Base-by-base conservation (phyloP, 108 stramenopile genomes). In the Conticribra weissflogii region DNA sequence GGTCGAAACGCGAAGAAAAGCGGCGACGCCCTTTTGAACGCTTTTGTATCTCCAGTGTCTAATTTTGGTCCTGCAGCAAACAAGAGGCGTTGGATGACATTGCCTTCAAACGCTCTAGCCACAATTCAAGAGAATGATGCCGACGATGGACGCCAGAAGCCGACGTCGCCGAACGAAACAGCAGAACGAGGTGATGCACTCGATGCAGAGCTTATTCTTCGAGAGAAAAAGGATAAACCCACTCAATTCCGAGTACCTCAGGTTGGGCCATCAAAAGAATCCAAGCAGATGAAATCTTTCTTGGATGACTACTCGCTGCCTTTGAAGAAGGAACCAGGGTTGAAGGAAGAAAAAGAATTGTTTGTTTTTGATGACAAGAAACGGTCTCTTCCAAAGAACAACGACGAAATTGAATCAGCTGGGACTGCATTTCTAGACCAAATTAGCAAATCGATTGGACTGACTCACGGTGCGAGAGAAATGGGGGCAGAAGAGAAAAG, bases 161-260 rank as follows among this genome's bases (percentile, higher is more conserved):
- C 33, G 21, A 47, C 33, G 27, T 27, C 28, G 15, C 27, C 9
- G 32, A 41, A 24, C 24, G 23, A 34, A 3, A 29, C 21, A 19
- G 34, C 21, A 2, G 41, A 53, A 53, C 51, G 51, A 48, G 24
- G 41, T 9, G 78, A 81, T 41, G 66, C 73, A 7, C 72, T 91
- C 28, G 90, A 88, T 59, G 54, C 83, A 34, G 89, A 91, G 69
- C 54, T 89, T 23, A 32, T 89, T 54, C 24, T 83, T 1, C 78
- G 82, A 34, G 32, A 32, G 18, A 58, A 54, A 48, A 65, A 21
- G 46, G 66, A 62, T 56, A 81, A 56, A 25, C 75, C 63, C 62
- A 90, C 78, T 54, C 86, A 90, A 54, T 88, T 93, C 74, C 73
- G 92, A 52, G 85, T 93, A 4, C 92, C 89, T 46, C 81, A 84